Evolutionary conservation across 768 basidiomycete species (phyloP), one percentile per base, ranked within the genome.

Genomic region (Lentinus tigrinus): DNA sequence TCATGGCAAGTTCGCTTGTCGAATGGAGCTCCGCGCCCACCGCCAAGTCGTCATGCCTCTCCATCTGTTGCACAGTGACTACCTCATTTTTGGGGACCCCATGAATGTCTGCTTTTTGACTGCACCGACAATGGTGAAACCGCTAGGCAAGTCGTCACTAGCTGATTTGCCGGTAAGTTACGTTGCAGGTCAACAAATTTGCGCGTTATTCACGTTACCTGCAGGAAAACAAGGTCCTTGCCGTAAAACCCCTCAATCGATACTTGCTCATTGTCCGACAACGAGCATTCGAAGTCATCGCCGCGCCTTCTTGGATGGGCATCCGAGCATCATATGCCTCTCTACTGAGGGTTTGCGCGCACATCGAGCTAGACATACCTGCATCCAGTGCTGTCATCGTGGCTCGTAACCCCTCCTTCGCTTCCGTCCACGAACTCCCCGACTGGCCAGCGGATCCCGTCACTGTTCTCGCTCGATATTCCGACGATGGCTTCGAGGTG

Each of bases 401-500:
- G 21, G 62, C 64, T 11, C 68, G 66, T 13, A 40, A 56, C 10
- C 34, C 50, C 9, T 40, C 61, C 51, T 46, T 53, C 4, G 47
- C 53, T 37, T 39, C 58, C n/a, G 49, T 51, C 4, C 65, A 64
- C 36, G 66, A 68, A 17, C 59, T 51, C n/a, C 54, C 54, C 2
- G 64, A 66, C 54, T 72, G 72, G 72, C 67, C 68, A n/a, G 52
- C 63, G 27, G 67, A 71, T 37, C 66, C 73, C 11, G 68, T 72
- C n/a, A 70, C 71, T 1, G 60, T 74, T 42, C 65, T 74, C 57
- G 55, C 65, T 47, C 71, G 71, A 37, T 63, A 54, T 37, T 52
- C 60, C 3, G 39, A 59, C 56, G 65, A 67, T 19, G 69, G 65
- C 28, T 60, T 65, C 42, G 62, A 72, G 38, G 57, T 56, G 19